Evolutionary conservation across 768 basidiomycete species (phyloP).

Genomic region (Hysterangium stoloniferum): DNA sequence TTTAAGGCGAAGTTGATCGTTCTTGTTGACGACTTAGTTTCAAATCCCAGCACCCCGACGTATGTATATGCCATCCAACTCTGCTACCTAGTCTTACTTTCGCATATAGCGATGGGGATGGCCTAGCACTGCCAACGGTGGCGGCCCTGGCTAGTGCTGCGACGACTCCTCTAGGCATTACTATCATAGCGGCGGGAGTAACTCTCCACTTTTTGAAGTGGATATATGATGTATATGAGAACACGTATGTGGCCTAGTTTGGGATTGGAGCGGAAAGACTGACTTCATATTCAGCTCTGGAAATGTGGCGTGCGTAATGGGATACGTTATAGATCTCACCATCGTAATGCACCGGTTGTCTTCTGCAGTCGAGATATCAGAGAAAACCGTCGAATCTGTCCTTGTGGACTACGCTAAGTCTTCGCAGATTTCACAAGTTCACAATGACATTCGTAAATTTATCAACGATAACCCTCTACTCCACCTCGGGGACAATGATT

Average conservation of each 20-base stretch:
- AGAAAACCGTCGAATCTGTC: not conserved
- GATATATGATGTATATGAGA: not conserved
- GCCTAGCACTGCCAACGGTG: not conserved
- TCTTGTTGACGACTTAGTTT: not conserved
- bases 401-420: not conserved
- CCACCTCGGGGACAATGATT: not conserved
- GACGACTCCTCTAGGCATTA: not conserved
- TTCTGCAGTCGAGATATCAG: not conserved
- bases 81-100: not conserved
- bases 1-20: not conserved
- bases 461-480: not conserved
- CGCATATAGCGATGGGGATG: not conserved
- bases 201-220: not conserved
- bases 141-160: not conserved
- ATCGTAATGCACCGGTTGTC: slow-evolving; percentile 1
- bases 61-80: not conserved
- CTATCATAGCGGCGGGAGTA: not conserved
- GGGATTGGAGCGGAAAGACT: not conserved
- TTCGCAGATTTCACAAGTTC: not conserved
- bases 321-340: slow-evolving; percentile 7
- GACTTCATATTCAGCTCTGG: slow-evolving; percentile 3
- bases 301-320: slow-evolving; percentile 4
- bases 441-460: not conserved
- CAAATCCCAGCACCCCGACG: not conserved
- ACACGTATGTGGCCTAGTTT: not conserved